Base-by-base conservation (phyloP, 192 early-diverging fungal genomes). In the Coemansia sp. region DNA sequence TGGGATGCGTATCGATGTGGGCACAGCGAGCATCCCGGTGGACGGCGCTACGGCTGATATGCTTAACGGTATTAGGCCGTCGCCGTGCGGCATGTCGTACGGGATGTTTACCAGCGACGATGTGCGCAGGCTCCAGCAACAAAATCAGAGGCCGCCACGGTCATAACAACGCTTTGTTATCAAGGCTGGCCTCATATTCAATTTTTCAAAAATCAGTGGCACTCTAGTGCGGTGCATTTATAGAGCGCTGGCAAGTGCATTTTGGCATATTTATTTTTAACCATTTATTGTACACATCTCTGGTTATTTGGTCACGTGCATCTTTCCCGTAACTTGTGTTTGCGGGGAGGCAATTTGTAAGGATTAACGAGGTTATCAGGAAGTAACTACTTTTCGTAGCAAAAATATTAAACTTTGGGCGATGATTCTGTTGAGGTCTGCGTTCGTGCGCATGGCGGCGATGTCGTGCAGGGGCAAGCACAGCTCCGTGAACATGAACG, bases 61-160 rank as follows among this genome's bases (percentile, higher is more conserved):
- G 50, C 49, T 62, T 0, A 25, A 53, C 48, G 39, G 19, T 5
- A 48, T 64, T 23, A 38, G 56, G 5, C 27, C 52, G 35, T 65
- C 63, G 21, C 59, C 63, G 15, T 59, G 45, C 54, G 69, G 57
- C 29, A 59, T 57, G 35, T 60, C 62, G 6, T 72, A 57, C 29
- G 51, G 53, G 19, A 29, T 55, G 27, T 50, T 60, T 24, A 57
- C 58, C n/a, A 51, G 21, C 49, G 55, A 49, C 19, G 43, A 62
- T 41, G 43, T 38, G 29, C 29, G 48, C 8, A 54, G 54, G 12
- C 12, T 55, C 19, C 60, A 45, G n/a, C 67, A 69, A 12, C 57
- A 63, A 10, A 41, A 57, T 21, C 64, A 58, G 8, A 37, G 45
- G n/a, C 47, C 6, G 47, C 47, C 47, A 29, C 5, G 29, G 10